These are phyloP conservation scores for Naegleria lovaniensis DNA, from an alignment of 208 protist species.

Conservation along the genomic window DNA sequence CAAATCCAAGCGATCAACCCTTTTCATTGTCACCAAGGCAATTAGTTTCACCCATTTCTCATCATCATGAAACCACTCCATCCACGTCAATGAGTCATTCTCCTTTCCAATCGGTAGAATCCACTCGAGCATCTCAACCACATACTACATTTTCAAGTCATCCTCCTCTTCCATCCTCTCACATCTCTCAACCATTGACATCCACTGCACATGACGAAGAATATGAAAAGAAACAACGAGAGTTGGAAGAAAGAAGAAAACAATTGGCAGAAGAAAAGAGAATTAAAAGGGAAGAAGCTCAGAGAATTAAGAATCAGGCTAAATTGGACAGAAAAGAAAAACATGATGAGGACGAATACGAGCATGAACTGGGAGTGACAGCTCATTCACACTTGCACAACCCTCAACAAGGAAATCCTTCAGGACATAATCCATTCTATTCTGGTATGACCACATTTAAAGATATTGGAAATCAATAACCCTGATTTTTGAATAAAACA, in stretches of 20 bases:
- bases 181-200: too few species aligned
- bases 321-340: not conserved
- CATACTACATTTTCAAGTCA: too few species aligned
- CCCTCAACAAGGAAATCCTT: not conserved
- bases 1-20: not conserved
- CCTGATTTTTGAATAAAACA: too few species aligned
- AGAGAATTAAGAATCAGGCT: not conserved
- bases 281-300: not conserved
- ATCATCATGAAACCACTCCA: too few species aligned
- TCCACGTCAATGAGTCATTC: too few species aligned
- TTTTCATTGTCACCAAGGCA: too few species aligned
- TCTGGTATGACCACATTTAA: not conserved
- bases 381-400: not conserved
- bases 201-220: not conserved
- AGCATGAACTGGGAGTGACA: not conserved
- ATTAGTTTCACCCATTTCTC: too few species aligned
- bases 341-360: not conserved
- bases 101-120: too few species aligned
- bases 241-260: not conserved
- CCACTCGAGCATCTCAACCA: not conserved
- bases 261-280: not conserved
- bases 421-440: not conserved
- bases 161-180: not conserved
- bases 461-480: not conserved
- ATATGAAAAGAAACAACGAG: not conserved